Conservation (phyloP, 208 protist genomes). For the Naegleria fowleri region DNA sequence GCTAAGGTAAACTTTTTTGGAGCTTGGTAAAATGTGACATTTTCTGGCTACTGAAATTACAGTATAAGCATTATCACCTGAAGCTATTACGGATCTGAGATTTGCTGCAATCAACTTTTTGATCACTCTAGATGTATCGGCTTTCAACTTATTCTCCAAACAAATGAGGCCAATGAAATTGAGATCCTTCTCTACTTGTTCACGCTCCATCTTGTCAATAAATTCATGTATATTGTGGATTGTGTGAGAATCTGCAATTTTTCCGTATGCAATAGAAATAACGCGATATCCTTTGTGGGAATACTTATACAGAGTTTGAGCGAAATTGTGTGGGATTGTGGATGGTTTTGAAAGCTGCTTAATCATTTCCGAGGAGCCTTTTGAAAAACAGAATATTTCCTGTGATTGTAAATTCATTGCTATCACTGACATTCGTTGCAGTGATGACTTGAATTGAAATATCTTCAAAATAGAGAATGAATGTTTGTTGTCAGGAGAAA, state of each 20-base stretch:
- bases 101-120: not conserved
- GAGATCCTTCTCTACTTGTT: constrained; percentile 56
- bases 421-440: constrained; percentile 26
- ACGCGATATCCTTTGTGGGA: constrained; percentile 87
- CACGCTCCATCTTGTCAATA: constrained; percentile 36
- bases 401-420: not conserved
- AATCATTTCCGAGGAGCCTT: constrained; percentile 33
- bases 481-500: not conserved
- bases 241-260: not conserved
- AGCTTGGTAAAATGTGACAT: not conserved
- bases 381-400: constrained; percentile 15
- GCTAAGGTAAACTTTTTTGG: not conserved
- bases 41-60: not conserved
- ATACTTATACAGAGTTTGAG: constrained; percentile 63
- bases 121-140: not conserved
- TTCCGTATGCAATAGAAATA: constrained; percentile 86
- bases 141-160: constrained; percentile 42
- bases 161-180: constrained; percentile 72
- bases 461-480: not conserved
- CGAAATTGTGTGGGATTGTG: not conserved
- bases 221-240: not conserved
- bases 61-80: not conserved
- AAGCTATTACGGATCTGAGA: not conserved
- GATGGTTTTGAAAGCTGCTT: not conserved
- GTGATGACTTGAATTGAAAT: not conserved